Percentiles rank a stretch among this genome's conserved stretches.
phyloP scores from a whole-genome alignment of 2,329 filamentous ascomycete species.

The Nemania sp. region DNA sequence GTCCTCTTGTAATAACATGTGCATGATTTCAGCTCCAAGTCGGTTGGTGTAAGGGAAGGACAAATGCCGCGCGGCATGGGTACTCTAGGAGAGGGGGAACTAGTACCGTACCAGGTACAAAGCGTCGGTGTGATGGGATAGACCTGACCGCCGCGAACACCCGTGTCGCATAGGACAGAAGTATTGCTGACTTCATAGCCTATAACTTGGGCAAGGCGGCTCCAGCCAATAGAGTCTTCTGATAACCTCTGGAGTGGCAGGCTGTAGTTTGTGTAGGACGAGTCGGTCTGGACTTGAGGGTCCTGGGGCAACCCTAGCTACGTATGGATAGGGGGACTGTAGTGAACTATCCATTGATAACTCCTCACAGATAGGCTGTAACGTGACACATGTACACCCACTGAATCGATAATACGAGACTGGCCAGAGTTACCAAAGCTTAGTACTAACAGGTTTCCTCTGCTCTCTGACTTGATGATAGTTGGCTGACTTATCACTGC shows the following conservation, averaged over 20 bases:
- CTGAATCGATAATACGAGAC: neutral
- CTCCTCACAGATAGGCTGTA: neutral
- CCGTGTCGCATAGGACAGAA: neutral
- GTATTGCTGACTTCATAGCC: neutral
- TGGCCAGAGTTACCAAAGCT: neutral
- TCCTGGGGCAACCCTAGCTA: neutral
- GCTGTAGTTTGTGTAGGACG: conserved; percentile 9
- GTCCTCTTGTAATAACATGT: neutral
- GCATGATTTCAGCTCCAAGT: neutral
- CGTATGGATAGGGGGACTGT: neutral
- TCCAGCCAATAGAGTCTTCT: neutral
- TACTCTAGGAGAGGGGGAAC: neutral
- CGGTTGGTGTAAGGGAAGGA: neutral
- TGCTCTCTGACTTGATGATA: too few species aligned
- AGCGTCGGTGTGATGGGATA: neutral
- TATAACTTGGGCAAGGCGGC: neutral
- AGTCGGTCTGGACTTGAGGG: neutral
- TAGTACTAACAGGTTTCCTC: neutral
- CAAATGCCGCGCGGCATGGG: neutral
- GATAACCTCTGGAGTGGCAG: neutral
- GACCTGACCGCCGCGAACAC: too few species aligned
- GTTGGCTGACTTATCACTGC: too few species aligned
- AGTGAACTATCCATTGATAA: neutral
- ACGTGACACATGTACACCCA: neutral
- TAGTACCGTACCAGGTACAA: conserved; percentile 1